Percentiles rank a stretch among this genome's conserved stretches.
Evolutionary conservation across 2,329 filamentous ascomycete species (phyloP).

Genomic region (Exophiala phaeomuriformis): DNA sequence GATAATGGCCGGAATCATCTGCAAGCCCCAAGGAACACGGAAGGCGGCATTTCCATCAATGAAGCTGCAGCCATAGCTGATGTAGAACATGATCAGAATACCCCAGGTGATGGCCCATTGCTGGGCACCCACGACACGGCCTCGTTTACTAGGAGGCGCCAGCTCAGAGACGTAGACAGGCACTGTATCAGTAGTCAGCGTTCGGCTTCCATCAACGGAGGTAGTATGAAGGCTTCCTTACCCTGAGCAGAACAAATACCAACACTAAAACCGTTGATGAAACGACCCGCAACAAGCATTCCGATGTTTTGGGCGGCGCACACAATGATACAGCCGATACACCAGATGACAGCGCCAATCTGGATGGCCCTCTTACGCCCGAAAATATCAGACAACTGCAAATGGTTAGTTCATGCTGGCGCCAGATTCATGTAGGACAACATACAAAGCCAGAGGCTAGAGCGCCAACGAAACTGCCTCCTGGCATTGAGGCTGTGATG

Average conservation of each 20-base stretch:
- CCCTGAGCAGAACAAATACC: constrained; percentile 65
- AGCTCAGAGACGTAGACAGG: constrained; percentile 67
- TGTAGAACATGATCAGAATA: constrained; percentile 55
- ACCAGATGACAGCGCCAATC: constrained; percentile 47
- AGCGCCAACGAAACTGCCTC: constrained; percentile 60
- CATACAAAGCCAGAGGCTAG: constrained; percentile 52
- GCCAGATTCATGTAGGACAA: constrained; percentile 45
- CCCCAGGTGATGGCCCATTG: constrained; percentile 70
- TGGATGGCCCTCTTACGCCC: constrained; percentile 50
- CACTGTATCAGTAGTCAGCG: constrained; percentile 43
- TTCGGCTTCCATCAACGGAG: constrained; percentile 58
- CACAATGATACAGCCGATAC: constrained; percentile 19
- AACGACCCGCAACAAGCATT: constrained; percentile 64
- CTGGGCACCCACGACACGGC: constrained; percentile 61
- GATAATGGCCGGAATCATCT: constrained; percentile 54
- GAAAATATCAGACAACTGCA: constrained; percentile 49
- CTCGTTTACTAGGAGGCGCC: constrained; percentile 49
- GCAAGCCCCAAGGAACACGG: constrained; percentile 58
- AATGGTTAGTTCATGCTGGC: constrained; percentile 18
- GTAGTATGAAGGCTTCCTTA: constrained; percentile 31
- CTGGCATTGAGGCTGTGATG: constrained; percentile 68
- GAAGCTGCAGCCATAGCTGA: constrained; percentile 52
- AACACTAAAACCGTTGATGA: constrained; percentile 65
- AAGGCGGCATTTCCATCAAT: constrained; percentile 53
- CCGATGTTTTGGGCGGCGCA: constrained; percentile 51